Evolutionary conservation across 345 rosid genomes (phyloP), one percentile per base, ranked within the genome.

Genomic region (Arabis hirsuta): DNA sequence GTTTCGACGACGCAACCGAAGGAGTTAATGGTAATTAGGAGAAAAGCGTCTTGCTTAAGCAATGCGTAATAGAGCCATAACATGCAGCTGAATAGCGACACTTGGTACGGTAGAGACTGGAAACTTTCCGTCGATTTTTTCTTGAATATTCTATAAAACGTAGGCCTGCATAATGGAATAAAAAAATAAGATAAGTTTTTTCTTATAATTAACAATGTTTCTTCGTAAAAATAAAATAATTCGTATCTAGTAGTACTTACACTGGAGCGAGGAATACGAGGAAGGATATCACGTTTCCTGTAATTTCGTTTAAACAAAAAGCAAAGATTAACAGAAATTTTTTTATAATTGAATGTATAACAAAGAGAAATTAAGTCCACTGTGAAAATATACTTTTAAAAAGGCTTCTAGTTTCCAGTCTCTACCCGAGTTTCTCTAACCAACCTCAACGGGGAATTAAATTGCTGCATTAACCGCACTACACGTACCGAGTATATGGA

Each of bases 51-150:
- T 31, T 56, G 64, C 48, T 96, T 92, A 9, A 84, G 51, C 71
- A 80, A 66, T 19, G 99, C 97, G 70, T 96, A 96, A 73, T 83
- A 88, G 12, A 92, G 84, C 99, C 99, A 96, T 1, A 96, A 81
- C 97, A 86, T 88, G 45, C 90, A 88, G 80, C 98, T 90, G 84
- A 90, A 90, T 38, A 96, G 62, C 42, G 99, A 91, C 16, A 87
- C 91, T 65, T 90, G 79, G 47, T 96, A 96, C 1, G 99, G 99
- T 50, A 96, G 14, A 3, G 92, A 87, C 71, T 86, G 86, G 76
- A 90, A 96, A 7, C 87, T 87, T 65, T 92, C 95, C 0, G 95
- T 96, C 6, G 97, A 82, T 80, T 84, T 88, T 39, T 82, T 88
- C 71, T 58, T 83, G 84, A 72, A 84, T 60, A 96, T 88, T 52